A percentile compares a stretch with the other conserved stretches of the same genome.
Evolutionary conservation across 2,329 filamentous ascomycete species (phyloP).

Genomic region (Nothopassalora personata): DNA sequence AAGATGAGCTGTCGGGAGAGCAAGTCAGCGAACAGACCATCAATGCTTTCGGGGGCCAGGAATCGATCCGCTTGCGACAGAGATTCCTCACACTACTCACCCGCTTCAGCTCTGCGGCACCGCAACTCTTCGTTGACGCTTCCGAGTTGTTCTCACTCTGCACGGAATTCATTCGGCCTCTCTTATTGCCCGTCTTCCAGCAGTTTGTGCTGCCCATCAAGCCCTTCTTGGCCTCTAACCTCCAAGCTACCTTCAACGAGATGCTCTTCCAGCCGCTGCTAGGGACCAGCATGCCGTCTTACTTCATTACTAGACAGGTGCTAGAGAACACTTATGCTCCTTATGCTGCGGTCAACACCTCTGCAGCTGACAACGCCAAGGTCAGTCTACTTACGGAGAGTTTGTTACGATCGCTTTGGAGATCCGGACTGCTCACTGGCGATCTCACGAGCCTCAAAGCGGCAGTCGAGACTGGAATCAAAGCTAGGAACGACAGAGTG

Average conservation of each 20-base stretch:
- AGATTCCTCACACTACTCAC: constrained; percentile 55
- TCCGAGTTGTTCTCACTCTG: constrained; percentile 56
- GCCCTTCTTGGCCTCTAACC: constrained; percentile 29
- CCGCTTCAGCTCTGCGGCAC: constrained; percentile 28
- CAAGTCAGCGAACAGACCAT: constrained; percentile 2
- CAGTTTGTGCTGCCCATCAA: constrained; percentile 48
- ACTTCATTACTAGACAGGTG: constrained; percentile 44
- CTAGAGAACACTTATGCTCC: constrained; percentile 60
- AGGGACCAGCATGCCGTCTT: constrained; percentile 37
- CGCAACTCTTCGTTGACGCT: constrained; percentile 44
- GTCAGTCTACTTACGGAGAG: constrained; percentile 64
- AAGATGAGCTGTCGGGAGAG: not conserved
- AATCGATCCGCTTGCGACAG: constrained; percentile 58
- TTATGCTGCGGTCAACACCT: constrained; percentile 57
- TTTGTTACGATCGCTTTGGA: constrained; percentile 52
- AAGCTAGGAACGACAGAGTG: constrained; percentile 44
- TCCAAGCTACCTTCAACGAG: constrained; percentile 50
- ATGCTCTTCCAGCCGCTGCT: constrained; percentile 48
- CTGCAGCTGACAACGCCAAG: constrained; percentile 64
- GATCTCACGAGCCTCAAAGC: constrained; percentile 27
- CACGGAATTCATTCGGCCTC: constrained; percentile 52
- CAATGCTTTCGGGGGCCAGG: constrained; percentile 35
- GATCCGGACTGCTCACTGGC: constrained; percentile 24
- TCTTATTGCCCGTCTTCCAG: constrained; percentile 55
- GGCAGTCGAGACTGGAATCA: constrained; percentile 48